phyloP scores from a whole-genome alignment of 108 stramenopile species.

The Conticribra weissflogii region DNA sequence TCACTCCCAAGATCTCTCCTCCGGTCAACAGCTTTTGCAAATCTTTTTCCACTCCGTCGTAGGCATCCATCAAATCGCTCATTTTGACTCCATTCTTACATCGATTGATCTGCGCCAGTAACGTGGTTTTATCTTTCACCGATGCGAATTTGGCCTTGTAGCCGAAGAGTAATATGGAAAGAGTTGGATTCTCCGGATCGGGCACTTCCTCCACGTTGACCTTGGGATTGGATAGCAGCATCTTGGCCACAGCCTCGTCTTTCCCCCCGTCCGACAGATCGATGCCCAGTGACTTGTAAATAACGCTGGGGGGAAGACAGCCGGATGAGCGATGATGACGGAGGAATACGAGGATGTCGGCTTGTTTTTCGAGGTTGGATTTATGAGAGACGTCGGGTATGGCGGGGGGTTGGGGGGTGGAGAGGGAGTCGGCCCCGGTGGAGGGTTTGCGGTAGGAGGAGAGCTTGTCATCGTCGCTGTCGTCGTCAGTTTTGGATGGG shows the following conservation, averaged over 20 bases:
- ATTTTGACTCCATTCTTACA: conserved; percentile 69
- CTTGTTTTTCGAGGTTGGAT: conserved; percentile 84
- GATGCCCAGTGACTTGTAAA: conserved; percentile 74
- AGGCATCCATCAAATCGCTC: conserved; percentile 73
- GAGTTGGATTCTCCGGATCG: conserved; percentile 84
- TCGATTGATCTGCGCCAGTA: conserved; percentile 85
- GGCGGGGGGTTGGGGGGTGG: conserved; percentile 19
- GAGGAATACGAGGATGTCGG: conserved; percentile 76
- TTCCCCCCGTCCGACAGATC: conserved; percentile 63
- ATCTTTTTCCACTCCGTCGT: conserved; percentile 79
- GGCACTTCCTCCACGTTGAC: conserved; percentile 77
- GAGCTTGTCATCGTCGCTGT: neutral
- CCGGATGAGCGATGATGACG: conserved; percentile 78
- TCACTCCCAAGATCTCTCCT: conserved; percentile 77
- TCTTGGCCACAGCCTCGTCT: conserved; percentile 49
- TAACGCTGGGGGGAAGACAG: conserved; percentile 69
- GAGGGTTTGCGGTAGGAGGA: neutral
- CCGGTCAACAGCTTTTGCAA: conserved; percentile 63
- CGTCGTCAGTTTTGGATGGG: conserved; percentile 1
- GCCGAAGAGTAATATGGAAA: conserved; percentile 68
- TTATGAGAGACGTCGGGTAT: conserved; percentile 59
- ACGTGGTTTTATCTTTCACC: conserved; percentile 59
- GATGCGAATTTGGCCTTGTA: conserved; percentile 79
- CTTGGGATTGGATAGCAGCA: conserved; percentile 74
- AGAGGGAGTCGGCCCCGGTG: neutral